Evolutionary conservation across 192 early-diverging fungal genomes (phyloP).

Genomic region (Chytriomyces sp.): DNA sequence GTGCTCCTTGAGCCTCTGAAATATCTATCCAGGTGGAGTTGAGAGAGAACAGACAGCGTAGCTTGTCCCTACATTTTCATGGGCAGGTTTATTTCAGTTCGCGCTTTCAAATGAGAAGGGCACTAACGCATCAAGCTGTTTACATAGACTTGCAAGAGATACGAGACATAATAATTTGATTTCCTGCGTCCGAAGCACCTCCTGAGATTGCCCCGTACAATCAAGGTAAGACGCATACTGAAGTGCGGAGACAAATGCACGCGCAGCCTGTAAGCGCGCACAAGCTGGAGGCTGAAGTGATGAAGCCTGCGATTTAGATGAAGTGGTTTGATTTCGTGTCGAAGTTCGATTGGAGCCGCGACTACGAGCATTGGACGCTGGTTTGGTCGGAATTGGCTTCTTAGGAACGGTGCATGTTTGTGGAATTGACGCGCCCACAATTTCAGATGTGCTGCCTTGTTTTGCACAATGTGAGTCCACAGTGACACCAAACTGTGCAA

Average conservation of each 20-base stretch:
- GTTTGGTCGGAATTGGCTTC: not conserved
- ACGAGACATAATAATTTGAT: not conserved
- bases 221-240: slow-evolving; percentile 14
- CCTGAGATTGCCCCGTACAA: not conserved
- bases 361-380: no score
- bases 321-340: no score
- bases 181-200: not conserved
- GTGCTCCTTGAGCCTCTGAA: not conserved
- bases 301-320: not conserved
- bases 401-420: not conserved
- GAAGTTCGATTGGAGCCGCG: no score
- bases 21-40: not conserved
- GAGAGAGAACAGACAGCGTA: not conserved
- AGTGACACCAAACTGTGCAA: slow-evolving; percentile 29
- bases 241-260: slow-evolving; percentile 1
- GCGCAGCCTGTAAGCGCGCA: slow-evolving; percentile 3
- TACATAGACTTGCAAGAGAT: not conserved
- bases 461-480: no score
- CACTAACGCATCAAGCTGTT: not conserved
- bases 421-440: not conserved
- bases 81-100: not conserved
- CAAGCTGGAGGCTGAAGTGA: not conserved
- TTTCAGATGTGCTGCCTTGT: not conserved
- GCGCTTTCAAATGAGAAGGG: not conserved
- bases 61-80: not conserved